phyloP scores from a whole-genome alignment of 352 stramenopile genomes.

The Blastocystis sp. region DNA sequence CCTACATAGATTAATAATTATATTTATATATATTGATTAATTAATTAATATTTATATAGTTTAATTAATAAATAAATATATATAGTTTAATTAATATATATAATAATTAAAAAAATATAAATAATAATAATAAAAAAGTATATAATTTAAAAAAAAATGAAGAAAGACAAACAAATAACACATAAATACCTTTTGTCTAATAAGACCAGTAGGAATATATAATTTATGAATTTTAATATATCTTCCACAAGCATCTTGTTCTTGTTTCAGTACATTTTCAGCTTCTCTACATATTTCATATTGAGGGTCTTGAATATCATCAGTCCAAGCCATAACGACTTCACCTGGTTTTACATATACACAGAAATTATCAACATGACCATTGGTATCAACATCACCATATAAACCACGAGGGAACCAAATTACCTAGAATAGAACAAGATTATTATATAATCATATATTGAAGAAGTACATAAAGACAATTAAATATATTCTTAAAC shows the following conservation, averaged over 20 bases:
- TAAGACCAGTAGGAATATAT: constrained; percentile 44
- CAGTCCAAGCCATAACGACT: constrained; percentile 47
- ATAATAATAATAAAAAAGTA: background rate
- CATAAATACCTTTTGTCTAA: background rate
- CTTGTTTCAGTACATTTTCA: constrained; percentile 39
- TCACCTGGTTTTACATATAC: constrained; percentile 43
- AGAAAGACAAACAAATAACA: background rate
- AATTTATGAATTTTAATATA: constrained; percentile 47
- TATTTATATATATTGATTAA: constrained; percentile 15
- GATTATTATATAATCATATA: too few relatives aligned
- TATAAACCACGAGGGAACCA: constrained; percentile 48
- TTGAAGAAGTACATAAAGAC: too few relatives aligned
- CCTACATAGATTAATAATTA: constrained; percentile 10
- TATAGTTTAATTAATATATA: too few relatives aligned
- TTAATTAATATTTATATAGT: constrained; percentile 15
- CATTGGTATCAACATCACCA: constrained; percentile 51
- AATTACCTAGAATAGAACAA: too few relatives aligned
- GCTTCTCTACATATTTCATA: constrained; percentile 45
- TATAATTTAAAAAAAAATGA: background rate
- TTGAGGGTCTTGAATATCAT: constrained; percentile 46
- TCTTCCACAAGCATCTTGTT: constrained; percentile 45
- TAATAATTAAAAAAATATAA: constrained; percentile 13
- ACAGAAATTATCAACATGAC: constrained; percentile 52
- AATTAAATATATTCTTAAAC: too few relatives aligned
- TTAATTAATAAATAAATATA: constrained; percentile 28